Base-by-base conservation (phyloP, 2,329 filamentous ascomycete species). In the Fusarium sambucinum region DNA sequence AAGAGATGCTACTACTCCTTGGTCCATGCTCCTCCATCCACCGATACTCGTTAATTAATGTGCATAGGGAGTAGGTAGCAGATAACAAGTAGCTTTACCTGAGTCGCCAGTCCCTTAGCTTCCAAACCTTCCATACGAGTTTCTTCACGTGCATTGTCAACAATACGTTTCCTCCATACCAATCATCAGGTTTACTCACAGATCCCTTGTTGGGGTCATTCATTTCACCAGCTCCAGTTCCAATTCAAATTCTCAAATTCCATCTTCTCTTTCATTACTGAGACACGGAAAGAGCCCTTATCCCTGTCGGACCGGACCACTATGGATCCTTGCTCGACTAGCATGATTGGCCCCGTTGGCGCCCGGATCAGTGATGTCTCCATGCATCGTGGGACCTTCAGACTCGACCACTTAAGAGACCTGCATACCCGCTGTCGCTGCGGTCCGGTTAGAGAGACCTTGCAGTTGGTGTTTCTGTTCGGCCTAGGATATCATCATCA, bases 341-440 rank as follows among this genome's bases (percentile, higher is more conserved):
- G 63, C 53, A 47, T 78, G 74, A 79, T 79, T 79, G 77, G 77
- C 45, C 65, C 48, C 69, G 69, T 77, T 78, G 77, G 75, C 77
- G 77, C 77, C 77, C 69, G 66, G 63, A 65, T 72, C 62, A 58
- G 68, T 74, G 71, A 72, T 74, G 62, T 62, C 65, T 55, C 68
- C 71, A 69, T 70, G 63, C 69, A 68, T 66, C 65, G 62, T 72
- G 73, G 73, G 61, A 55, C 58, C 41, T 52, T 62, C 54, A 55
- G 62, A 47, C 44, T 59, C 52, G 71, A 63, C 70, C 72, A 72
- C 66, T 75, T 61, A 60, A 71, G 70, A 73, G 68, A 73, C 69
- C 68, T 70, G 72, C 73, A 72, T 75, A 73, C 73, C 71, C 70
- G 70, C 73, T 73, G 59, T 68, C 71, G 40, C 61, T 38, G 33